These are phyloP conservation scores for Hyaloscypha hepaticicola DNA, from an alignment of 495 filamentous ascomycete species.

Conservation along the genomic window DNA sequence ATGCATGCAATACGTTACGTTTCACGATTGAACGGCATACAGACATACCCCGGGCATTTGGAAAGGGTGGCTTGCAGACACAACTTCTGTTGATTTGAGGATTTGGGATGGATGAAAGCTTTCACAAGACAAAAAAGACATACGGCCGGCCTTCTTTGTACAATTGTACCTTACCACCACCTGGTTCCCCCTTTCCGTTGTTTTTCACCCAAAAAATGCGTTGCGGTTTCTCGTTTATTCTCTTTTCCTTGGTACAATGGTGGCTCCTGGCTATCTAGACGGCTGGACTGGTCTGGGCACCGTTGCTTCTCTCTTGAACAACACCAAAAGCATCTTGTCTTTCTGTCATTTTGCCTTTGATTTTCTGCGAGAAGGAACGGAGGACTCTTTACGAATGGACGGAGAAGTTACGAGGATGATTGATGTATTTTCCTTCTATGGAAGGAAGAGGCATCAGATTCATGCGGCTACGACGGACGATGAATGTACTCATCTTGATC, in stretches of 20 bases:
- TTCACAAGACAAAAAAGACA: neutral
- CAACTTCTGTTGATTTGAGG: conserved; percentile 32
- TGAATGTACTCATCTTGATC: neutral
- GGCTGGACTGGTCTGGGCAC: conserved; percentile 4
- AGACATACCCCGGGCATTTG: conserved; percentile 33
- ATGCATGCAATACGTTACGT: conserved; percentile 11
- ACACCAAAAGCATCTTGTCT: conserved; percentile 8
- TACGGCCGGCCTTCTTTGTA: conserved; percentile 28
- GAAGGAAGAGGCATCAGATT: conserved; percentile 12
- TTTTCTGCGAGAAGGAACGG: conserved; percentile 2
- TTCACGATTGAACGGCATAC: conserved; percentile 18
- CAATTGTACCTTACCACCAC: conserved; percentile 13
- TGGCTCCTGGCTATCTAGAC: conserved; percentile 8
- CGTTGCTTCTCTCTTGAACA: conserved; percentile 3
- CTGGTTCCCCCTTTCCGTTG: neutral
- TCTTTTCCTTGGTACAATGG: neutral
- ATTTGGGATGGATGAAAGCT: conserved; percentile 18
- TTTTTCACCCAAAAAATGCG: neutral
- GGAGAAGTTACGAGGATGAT: conserved; percentile 23
- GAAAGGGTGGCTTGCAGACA: conserved; percentile 32
- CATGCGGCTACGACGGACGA: conserved; percentile 16
- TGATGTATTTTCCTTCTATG: conserved; percentile 4
- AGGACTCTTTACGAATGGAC: conserved; percentile 1
- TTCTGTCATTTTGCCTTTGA: conserved; percentile 1
- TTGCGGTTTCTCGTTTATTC: neutral